Evolutionary conservation across 2,329 filamentous ascomycete species (phyloP), one percentile per base, ranked within the genome.

Genomic region (Botrytis porri): DNA sequence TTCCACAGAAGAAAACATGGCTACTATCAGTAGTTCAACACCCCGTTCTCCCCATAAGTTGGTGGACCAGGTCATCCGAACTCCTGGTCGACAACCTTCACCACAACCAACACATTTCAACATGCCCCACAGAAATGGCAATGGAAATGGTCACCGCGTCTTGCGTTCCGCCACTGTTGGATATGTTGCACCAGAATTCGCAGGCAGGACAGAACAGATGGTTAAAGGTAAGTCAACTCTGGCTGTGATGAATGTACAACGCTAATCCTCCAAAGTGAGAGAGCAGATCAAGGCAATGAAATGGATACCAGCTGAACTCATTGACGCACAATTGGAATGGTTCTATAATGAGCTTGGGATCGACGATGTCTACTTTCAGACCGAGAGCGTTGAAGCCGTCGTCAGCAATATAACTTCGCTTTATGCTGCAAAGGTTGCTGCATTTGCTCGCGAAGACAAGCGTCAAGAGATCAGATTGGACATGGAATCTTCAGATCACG

Each of bases 291-390:
- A 77, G 59, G 76, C 76, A 54, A 76, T 76, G 76, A 93, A 91
- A 74, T 98, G 97, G 88, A 93, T 99, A 75, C 96, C 96, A 2
- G 87, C 88, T 73, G 87, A 92, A 70, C 92, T 97, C 77, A 88
- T 98, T 75, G 92, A 97, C 75, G 88, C 90, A 39, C 95, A 99
- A 84, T 93, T 95, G 69, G 88, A 89, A 74, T 99, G 96, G 95
- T 99, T 99, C 86, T 99, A 99, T 86, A 93, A 96, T 82, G 92
- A 97, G 83, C 89, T 99, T 37, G 96, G 96, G 78, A 99, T 99
- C 79, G 96, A 99, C 80, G 96, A 98, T 86, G 95, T 97, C 84
- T 98, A 98, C 86, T 98, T 98, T 85, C 90, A 95, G 81, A 94
- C 95, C 77, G 95, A 98, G 85, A 89, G 88, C 7, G 92, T 92